Conservation (phyloP, 176 grass and related monocot species). For the Eragrostis curvula region DNA sequence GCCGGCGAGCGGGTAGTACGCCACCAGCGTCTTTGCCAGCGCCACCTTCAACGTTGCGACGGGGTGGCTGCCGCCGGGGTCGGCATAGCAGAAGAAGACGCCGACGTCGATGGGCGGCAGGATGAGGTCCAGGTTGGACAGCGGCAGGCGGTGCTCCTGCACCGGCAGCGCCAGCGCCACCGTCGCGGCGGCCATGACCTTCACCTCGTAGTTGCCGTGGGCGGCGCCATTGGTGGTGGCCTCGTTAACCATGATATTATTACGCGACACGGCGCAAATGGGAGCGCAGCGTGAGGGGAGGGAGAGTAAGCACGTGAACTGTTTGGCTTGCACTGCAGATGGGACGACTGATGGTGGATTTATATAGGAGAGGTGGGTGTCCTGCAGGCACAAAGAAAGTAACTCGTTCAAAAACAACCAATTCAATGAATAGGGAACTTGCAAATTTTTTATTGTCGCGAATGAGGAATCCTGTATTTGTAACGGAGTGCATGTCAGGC, state of each 20-base stretch:
- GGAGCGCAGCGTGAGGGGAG: neutral
- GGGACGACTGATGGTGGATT: neutral
- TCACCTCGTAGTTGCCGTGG: conserved; percentile 36
- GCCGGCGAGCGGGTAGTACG: conserved; percentile 69
- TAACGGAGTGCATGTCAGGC: neutral
- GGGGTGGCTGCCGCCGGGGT: conserved; percentile 11
- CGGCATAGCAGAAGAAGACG: conserved; percentile 75
- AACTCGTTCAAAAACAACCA: too few relatives aligned
- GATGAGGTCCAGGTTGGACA: conserved; percentile 83
- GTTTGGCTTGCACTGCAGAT: neutral
- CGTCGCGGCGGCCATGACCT: conserved; percentile 13
- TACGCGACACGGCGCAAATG: neutral
- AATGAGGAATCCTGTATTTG: neutral
- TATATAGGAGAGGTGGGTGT: conserved; percentile 7
- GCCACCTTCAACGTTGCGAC: conserved; percentile 52
- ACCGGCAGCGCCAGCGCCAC: conserved; percentile 49
- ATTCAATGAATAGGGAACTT: too few relatives aligned
- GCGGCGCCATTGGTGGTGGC: neutral
- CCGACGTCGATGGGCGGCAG: conserved; percentile 63
- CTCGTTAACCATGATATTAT: conserved; percentile 51
- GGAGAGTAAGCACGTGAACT: neutral
- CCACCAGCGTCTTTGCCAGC: conserved; percentile 54
- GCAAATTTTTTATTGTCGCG: too few relatives aligned
- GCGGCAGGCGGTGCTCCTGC: conserved; percentile 52
- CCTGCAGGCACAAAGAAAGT: neutral